Conservation (phyloP, 1,284 basidiomycete genomes). For the Rhizopogon parksii region DNA sequence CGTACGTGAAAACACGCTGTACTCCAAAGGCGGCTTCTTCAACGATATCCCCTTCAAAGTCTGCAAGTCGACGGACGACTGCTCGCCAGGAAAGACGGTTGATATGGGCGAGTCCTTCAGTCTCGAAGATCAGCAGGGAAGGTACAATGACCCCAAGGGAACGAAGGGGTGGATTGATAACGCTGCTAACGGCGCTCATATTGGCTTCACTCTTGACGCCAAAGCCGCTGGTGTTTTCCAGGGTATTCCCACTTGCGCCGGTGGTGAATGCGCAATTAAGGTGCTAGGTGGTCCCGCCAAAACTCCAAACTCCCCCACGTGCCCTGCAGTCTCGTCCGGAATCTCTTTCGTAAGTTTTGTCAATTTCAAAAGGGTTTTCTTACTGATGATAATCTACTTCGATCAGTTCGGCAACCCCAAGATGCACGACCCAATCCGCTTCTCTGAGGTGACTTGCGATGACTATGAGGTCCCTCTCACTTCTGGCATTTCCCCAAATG, state of each 20-base stretch:
- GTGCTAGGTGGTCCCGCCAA: too few relatives aligned
- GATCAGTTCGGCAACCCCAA: too few relatives aligned
- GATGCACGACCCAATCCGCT: too few relatives aligned
- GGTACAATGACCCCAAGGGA: background rate
- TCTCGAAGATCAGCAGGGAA: background rate
- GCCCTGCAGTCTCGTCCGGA: too few relatives aligned
- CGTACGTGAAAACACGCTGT: background rate
- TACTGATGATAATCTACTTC: too few relatives aligned
- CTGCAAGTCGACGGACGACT: background rate
- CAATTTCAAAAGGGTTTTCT: too few relatives aligned
- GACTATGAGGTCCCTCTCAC: too few relatives aligned
- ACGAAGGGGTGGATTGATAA: conserved; percentile 2
- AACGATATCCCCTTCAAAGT: conserved; percentile 3
- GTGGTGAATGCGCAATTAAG: background rate
- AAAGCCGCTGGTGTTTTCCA: background rate
- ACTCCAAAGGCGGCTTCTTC: background rate
- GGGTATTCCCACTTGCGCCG: background rate
- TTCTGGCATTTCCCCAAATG: too few relatives aligned
- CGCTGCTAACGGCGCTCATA: background rate
- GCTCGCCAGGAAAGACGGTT: background rate
- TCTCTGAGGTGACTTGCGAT: too few relatives aligned
- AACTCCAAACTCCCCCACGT: too few relatives aligned
- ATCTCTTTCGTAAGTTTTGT: too few relatives aligned
- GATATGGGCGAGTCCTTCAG: background rate
- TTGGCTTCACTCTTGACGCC: background rate